Percentiles rank a stretch among this genome's conserved stretches.
Conservation (phyloP, 169 alveolate genomes). For the Plasmodium cynomolgi region DNA sequence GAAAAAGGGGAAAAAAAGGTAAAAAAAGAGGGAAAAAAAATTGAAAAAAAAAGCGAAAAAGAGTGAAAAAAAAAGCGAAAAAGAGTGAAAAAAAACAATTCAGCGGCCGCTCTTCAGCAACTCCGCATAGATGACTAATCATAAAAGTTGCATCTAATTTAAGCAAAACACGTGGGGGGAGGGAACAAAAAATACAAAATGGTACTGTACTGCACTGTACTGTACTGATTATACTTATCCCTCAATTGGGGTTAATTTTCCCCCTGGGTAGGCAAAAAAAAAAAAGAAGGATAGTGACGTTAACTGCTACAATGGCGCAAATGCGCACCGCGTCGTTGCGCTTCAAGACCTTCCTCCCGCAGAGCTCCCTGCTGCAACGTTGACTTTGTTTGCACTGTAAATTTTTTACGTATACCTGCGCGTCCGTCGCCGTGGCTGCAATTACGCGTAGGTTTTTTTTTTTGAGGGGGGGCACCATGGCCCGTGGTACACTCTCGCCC, state of each 20-base stretch:
- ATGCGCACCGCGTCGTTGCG: not conserved
- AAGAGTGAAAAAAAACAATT: not conserved
- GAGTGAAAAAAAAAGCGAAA: not conserved
- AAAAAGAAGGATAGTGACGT: not conserved
- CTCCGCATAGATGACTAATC: not conserved
- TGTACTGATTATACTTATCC: not conserved
- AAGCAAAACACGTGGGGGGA: not conserved
- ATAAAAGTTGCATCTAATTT: not conserved
- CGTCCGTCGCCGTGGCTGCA: not conserved
- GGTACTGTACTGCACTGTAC: not conserved
- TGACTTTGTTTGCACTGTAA: not conserved
- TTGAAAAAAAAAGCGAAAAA: not conserved
- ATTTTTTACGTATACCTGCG: not conserved
- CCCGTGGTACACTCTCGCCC: not conserved
- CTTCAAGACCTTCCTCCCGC: not conserved
- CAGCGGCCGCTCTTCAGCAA: not conserved
- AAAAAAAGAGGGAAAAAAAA: not conserved
- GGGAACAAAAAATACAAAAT: not conserved
- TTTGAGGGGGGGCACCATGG: not conserved
- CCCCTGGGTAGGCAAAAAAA: not conserved
- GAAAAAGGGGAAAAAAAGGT: not conserved
- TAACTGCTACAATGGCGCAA: not conserved
- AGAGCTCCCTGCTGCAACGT: not conserved
- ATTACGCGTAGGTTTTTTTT: not conserved
- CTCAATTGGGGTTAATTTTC: not conserved